phyloP scores from a whole-genome alignment of 805 yeast species.

The Candida succiphila region DNA sequence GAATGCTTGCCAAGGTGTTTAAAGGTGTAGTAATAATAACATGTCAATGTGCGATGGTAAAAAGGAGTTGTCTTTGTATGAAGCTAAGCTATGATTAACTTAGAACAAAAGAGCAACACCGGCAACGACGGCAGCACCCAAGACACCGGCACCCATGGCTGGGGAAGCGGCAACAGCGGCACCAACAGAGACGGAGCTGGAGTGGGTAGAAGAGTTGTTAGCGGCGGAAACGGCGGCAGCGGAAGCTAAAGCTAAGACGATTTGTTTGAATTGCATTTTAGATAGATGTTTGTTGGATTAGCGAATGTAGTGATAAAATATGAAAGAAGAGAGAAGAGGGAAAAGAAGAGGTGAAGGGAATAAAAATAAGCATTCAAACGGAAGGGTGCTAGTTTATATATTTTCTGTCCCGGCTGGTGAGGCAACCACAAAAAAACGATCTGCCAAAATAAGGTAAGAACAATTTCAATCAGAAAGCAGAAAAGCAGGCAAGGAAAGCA shows the following conservation, averaged over 20 bases:
- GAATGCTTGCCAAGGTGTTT: no score
- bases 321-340: background rate
- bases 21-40: no score
- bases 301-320: background rate
- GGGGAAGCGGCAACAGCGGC: constrained; percentile 42
- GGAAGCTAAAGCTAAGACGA: constrained; percentile 62
- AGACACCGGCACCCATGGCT: constrained; percentile 60
- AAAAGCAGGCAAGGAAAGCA: no score
- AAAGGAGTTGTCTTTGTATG: background rate
- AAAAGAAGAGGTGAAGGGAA: background rate
- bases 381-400: no score
- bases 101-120: constrained; percentile 40
- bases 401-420: no score
- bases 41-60: no score
- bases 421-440: no score
- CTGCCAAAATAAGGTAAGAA: no score
- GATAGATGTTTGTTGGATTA: background rate
- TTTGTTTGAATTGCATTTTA: constrained; percentile 63
- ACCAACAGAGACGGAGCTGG: constrained; percentile 30
- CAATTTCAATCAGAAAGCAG: no score
- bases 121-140: constrained; percentile 81
- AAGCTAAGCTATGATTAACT: background rate
- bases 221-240: constrained; percentile 62
- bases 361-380: background rate
- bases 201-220: constrained; percentile 31